These are phyloP conservation scores for Phlebopus sp. DNA, from an alignment of 1,284 basidiomycete species.

Conservation along the genomic window DNA sequence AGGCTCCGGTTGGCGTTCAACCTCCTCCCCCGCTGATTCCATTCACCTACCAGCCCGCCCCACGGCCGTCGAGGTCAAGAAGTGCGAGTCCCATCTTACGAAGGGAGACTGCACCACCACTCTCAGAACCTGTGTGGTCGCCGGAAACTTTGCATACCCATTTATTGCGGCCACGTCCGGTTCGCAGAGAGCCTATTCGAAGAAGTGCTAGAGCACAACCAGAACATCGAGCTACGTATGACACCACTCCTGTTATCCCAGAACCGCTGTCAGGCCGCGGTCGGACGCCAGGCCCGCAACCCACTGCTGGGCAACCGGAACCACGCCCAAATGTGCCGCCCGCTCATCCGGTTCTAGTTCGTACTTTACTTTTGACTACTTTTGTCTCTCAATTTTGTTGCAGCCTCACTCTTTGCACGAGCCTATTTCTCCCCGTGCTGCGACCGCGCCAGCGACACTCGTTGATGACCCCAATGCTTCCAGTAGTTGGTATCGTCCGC, in stretches of 20 bases:
- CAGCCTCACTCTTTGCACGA: conserved; percentile 23
- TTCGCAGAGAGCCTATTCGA: conserved; percentile 11
- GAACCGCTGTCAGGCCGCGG: neutral
- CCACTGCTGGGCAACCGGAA: conserved; percentile 12
- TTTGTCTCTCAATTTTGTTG: conserved; percentile 3
- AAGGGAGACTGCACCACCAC: conserved; percentile 18
- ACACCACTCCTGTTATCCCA: conserved; percentile 13
- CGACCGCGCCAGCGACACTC: conserved; percentile 22
- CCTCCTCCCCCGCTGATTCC: conserved; percentile 53
- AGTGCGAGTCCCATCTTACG: conserved; percentile 39
- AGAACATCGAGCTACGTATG: conserved; percentile 2
- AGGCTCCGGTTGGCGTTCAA: conserved; percentile 41
- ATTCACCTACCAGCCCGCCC: conserved; percentile 52
- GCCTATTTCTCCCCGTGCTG: conserved; percentile 16
- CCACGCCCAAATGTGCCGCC: conserved; percentile 24
- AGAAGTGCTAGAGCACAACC: neutral
- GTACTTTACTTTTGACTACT: neutral
- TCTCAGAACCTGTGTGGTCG: conserved; percentile 10
- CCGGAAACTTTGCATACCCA: conserved; percentile 18
- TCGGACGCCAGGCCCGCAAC: conserved; percentile 12
- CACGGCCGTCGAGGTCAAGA: conserved; percentile 39
- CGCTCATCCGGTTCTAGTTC: conserved; percentile 21
- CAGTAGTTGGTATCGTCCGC: conserved; percentile 25
- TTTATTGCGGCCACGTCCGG: conserved; percentile 11
- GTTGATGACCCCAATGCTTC: conserved; percentile 12